Evolutionary conservation across 2,329 filamentous ascomycete species (phyloP).

Genomic region (Helminthosporium solani): DNA sequence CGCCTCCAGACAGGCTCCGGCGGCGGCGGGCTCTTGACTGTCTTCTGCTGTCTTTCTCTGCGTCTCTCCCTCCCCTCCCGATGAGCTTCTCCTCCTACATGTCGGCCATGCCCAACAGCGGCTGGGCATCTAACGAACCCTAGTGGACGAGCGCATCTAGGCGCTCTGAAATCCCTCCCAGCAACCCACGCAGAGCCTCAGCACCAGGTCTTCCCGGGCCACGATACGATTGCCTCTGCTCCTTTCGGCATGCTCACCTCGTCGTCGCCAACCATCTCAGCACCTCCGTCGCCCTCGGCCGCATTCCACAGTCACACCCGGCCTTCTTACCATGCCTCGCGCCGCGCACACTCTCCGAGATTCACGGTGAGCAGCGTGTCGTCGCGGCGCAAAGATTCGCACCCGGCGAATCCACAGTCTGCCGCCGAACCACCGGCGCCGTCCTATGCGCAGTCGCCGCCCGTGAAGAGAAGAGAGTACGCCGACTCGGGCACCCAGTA

Average conservation of each 20-base stretch:
- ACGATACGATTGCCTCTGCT: neutral
- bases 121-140: constrained; percentile 1
- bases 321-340: constrained; percentile 35
- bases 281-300: constrained; percentile 38
- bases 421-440: constrained; percentile 29
- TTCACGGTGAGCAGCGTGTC: constrained; percentile 33
- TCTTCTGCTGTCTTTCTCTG: neutral
- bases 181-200: neutral
- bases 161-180: neutral
- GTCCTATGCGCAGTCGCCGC: constrained; percentile 25
- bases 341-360: constrained; percentile 39
- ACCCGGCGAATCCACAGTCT: constrained; percentile 20
- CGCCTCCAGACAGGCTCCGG: too few relatives aligned
- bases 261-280: constrained; percentile 40
- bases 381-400: constrained; percentile 30
- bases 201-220: neutral
- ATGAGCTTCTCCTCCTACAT: neutral
- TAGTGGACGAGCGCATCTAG: constrained; percentile 3
- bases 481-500: constrained; percentile 57
- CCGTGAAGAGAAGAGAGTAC: constrained; percentile 39
- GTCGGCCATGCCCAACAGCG: constrained; percentile 1
- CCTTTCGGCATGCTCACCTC: constrained; percentile 35
- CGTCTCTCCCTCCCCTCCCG: neutral
- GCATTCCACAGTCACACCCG: constrained; percentile 34
- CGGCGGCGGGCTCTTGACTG: neutral